Base-by-base conservation (phyloP, 2,329 filamentous ascomycete species). In the Hypoxylon sp. region DNA sequence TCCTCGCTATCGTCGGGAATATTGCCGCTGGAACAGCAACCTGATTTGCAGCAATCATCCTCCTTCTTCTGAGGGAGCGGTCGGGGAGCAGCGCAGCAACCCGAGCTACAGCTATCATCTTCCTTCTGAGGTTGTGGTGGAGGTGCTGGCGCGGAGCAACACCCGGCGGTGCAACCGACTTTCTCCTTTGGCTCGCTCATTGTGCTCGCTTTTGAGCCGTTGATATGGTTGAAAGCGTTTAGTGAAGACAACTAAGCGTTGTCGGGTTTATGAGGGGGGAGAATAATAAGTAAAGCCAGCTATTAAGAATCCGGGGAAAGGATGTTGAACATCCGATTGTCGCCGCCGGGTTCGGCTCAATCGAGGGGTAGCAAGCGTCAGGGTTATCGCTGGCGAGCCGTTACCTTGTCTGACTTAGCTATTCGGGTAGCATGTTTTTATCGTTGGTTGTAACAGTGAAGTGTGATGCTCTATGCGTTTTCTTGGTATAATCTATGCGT, bases 111-210 rank as follows among this genome's bases (percentile, higher is more conserved):
- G 10, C 28, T 13, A 7, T 51, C 11, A 9, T 25, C 43, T n/a
- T 58, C 21, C 17, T 23, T 14, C 14, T 34, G 23, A 5, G 14
- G 14, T 10, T 30, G 25, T 4, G 48, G 48, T 17, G 17, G 43
- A 17, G 51, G 45, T 5, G 19, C 4, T 43, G 59, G 32, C 30
- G 30, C 43, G 13, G 41, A 50, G 7, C 64, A 67, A 38, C 66
- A 69, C 34, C 48, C 50, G 59, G 59, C 38, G 13, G 51, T 63
- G 45, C 66, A 69, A 14, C 30, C 43, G 25, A 23, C 36, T 38
- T 63, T 65, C 51, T 63, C 32, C 36, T 67, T 61, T 36, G 63
- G 49, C 21, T 67, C 52, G 52, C 48, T 49, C 67, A 69, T 69
- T 48, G 13, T 52, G 43, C 2, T 64, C 30, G 19, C 23, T 9